phyloP scores from a whole-genome alignment of 345 rosid species.

The Euphorbia lathyris region DNA sequence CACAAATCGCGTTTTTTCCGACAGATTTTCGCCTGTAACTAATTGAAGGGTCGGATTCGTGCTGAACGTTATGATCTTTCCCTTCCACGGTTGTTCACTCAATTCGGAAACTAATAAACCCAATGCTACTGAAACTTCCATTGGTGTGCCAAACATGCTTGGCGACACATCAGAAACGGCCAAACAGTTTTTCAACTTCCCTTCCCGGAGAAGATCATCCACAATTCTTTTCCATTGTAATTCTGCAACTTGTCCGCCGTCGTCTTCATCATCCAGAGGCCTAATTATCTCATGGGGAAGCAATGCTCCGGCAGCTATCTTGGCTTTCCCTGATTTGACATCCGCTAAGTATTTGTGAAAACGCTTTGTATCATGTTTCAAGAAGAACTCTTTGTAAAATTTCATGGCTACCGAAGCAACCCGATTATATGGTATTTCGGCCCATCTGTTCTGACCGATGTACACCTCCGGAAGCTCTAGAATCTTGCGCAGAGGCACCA shows the following conservation, averaged over 20 bases:
- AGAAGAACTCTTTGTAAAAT: conserved; percentile 48
- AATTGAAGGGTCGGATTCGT: conserved; percentile 32
- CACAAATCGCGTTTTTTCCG: conserved; percentile 38
- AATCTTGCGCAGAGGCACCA: conserved; percentile 50
- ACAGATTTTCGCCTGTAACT: conserved; percentile 33
- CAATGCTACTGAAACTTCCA: background rate
- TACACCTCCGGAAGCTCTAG: conserved; percentile 63
- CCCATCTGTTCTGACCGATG: conserved; percentile 49
- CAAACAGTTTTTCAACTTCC: conserved; percentile 19
- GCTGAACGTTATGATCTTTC: conserved; percentile 23
- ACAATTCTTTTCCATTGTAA: conserved; percentile 62
- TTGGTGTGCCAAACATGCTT: background rate
- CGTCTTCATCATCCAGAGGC: conserved; percentile 30
- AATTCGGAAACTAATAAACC: background rate
- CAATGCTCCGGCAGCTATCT: conserved; percentile 56
- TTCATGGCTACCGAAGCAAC: conserved; percentile 67
- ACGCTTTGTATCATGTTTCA: conserved; percentile 41
- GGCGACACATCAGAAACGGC: background rate
- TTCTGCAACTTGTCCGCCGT: conserved; percentile 55
- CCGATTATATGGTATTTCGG: conserved; percentile 41
- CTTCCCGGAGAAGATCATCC: conserved; percentile 39
- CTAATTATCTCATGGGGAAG: conserved; percentile 61
- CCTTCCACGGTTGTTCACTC: conserved; percentile 4
- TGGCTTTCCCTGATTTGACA: conserved; percentile 45
- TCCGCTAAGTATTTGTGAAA: conserved; percentile 40